Evolutionary conservation across 805 yeast species (phyloP).

Genomic region (Candida boleticola): DNA sequence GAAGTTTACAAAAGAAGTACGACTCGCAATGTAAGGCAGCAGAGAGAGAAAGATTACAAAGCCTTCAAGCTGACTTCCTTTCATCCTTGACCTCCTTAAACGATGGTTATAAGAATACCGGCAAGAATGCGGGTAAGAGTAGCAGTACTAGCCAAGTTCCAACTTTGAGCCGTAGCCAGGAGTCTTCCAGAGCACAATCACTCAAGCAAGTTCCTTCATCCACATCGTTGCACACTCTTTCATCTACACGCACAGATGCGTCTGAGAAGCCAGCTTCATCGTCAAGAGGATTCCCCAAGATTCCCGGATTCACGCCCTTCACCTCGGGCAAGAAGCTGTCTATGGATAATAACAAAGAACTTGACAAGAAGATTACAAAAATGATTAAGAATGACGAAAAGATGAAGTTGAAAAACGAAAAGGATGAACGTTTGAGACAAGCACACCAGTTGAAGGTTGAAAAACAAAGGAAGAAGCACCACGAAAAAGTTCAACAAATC

Average conservation of each 20-base stretch:
- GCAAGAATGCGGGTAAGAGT: too few species aligned
- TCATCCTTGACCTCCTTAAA: neutral
- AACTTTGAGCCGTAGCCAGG: neutral
- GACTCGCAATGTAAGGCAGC: conserved; percentile 12
- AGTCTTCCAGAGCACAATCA: neutral
- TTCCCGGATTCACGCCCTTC: conserved; percentile 30
- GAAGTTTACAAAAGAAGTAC: conserved; percentile 15
- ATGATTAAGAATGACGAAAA: conserved; percentile 32
- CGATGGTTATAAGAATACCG: neutral
- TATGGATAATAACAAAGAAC: conserved; percentile 20
- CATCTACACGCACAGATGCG: conserved; percentile 8
- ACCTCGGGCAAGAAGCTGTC: conserved; percentile 7
- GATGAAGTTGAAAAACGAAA: conserved; percentile 11
- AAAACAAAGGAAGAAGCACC: conserved; percentile 6
- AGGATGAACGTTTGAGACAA: conserved; percentile 8
- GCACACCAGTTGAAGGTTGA: conserved; percentile 3
- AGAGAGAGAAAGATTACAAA: neutral
- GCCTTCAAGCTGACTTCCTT: neutral
- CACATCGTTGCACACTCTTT: conserved; percentile 10
- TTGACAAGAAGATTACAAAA: conserved; percentile 33
- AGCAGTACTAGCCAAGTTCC: neutral
- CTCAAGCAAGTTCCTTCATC: conserved; percentile 8
- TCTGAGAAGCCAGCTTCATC: conserved; percentile 14
- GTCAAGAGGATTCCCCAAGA: conserved; percentile 20
- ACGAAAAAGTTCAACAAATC: conserved; percentile 1